phyloP scores from a whole-genome alignment of 2,329 filamentous ascomycete genomes.

The Aspergillus chevalieri region DNA sequence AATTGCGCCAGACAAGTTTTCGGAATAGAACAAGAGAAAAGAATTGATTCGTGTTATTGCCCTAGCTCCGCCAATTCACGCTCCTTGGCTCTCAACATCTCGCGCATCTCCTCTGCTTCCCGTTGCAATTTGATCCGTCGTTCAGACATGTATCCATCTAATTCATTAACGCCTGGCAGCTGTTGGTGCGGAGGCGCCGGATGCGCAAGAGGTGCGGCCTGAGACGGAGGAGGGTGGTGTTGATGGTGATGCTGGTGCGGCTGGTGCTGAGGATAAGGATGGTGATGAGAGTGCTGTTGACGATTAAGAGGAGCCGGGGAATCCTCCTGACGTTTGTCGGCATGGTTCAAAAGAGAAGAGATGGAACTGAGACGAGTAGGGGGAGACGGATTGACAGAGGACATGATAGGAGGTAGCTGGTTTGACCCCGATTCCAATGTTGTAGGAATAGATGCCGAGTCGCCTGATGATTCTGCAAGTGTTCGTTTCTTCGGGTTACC shows the following conservation, averaged over 20 bases:
- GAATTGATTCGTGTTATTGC: conserved; percentile 1
- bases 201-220: conserved; percentile 17
- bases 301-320: conserved; percentile 27
- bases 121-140: conserved; percentile 60
- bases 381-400: conserved; percentile 27
- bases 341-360: conserved; percentile 66
- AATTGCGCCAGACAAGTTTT: conserved; percentile 11
- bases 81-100: conserved; percentile 66
- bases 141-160: conserved; percentile 53
- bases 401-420: conserved; percentile 35
- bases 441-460: conserved; percentile 21
- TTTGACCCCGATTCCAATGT: conserved; percentile 30
- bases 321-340: conserved; percentile 38
- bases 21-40: conserved; percentile 8
- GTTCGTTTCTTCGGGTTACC: conserved; percentile 31
- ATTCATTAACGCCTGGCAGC: conserved; percentile 36
- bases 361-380: conserved; percentile 66
- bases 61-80: conserved; percentile 58
- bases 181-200: conserved; percentile 17
- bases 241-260: conserved; percentile 16
- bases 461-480: conserved; percentile 25
- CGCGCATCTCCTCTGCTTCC: conserved; percentile 71
- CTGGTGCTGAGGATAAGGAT: conserved; percentile 15
- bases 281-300: conserved; percentile 26
- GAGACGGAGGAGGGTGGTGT: conserved; percentile 13